phyloP scores from a whole-genome alignment of 2,329 filamentous ascomycete species.

The Diaporthe velutina region DNA sequence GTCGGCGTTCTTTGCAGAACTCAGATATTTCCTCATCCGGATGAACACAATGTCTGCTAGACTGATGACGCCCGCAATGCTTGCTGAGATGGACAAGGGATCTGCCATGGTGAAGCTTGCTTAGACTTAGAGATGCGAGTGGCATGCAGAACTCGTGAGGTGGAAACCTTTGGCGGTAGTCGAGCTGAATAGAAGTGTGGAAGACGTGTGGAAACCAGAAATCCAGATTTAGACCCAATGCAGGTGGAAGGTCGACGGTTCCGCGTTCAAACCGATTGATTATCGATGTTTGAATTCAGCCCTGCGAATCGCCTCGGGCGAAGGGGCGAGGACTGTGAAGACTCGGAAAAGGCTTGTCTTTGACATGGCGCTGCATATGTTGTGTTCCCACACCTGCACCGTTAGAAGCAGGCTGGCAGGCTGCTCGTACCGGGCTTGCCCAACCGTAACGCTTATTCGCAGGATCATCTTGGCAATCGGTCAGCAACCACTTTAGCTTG shows the following conservation, averaged over 20 bases:
- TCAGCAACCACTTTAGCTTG: neutral
- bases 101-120: neutral
- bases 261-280: too few relatives aligned
- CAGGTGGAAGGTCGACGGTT: too few relatives aligned
- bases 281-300: neutral
- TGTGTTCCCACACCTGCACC: neutral
- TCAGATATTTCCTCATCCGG: conserved; percentile 44
- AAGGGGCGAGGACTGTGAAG: neutral
- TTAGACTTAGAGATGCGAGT: neutral
- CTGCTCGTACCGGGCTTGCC: too few relatives aligned
- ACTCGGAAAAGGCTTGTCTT: neutral
- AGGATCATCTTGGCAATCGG: neutral
- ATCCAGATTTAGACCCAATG: neutral
- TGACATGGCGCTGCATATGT: neutral
- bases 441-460: neutral
- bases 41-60: conserved; percentile 45
- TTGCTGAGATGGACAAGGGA: conserved; percentile 44
- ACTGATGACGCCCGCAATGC: conserved; percentile 48
- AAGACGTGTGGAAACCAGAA: too few relatives aligned
- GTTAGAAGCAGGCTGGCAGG: neutral
- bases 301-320: neutral
- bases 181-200: too few relatives aligned
- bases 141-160: too few relatives aligned
- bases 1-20: conserved; percentile 42
- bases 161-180: neutral